These are phyloP conservation scores for Ambrosia artemisiifolia DNA, from an alignment of 129 eudicot species.

Conservation along the genomic window DNA sequence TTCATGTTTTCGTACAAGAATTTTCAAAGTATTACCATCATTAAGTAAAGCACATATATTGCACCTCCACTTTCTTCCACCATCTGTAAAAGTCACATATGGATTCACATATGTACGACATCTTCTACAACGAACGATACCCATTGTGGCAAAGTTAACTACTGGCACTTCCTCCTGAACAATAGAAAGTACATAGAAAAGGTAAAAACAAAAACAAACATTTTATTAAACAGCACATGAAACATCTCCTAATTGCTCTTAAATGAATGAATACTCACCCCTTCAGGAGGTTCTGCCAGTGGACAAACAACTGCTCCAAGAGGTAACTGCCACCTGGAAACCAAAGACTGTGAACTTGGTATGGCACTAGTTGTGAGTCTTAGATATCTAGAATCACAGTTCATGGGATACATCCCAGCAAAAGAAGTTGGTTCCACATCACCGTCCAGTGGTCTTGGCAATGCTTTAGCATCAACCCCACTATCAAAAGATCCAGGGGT, in stretches of 20 bases:
- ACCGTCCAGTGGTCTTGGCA: slow-evolving; percentile 93
- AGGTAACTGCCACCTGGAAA: slow-evolving; percentile 97
- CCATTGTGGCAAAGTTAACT: slow-evolving; percentile 85
- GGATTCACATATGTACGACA: slow-evolving; percentile 99
- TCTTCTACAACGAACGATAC: slow-evolving; percentile 94
- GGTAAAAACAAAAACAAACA: not conserved
- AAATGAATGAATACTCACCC: slow-evolving; percentile 53
- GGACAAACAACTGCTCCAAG: slow-evolving; percentile 99
- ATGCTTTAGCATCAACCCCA: slow-evolving; percentile 67
- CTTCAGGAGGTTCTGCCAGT: slow-evolving; percentile 85
- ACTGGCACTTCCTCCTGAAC: slow-evolving; percentile 95
- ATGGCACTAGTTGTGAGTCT: slow-evolving; percentile 85
- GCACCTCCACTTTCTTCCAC: slow-evolving; percentile 99
- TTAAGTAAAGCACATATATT: slow-evolving; percentile 93
- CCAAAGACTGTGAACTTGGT: slow-evolving; percentile 92
- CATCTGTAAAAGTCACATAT: slow-evolving; percentile 82
- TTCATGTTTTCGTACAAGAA: slow-evolving; percentile 12
- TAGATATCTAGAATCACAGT: slow-evolving; percentile 68
- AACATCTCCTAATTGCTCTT: not conserved
- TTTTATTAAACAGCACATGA: slow-evolving; percentile 20
- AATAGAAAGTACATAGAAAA: slow-evolving; percentile 8
- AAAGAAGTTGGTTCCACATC: slow-evolving; percentile 75
- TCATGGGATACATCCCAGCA: slow-evolving; percentile 73
- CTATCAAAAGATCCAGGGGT: slow-evolving; percentile 85
- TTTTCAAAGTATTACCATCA: slow-evolving; percentile 63